A percentile compares a stretch with the other conserved stretches of the same genome.
These are phyloP conservation scores for Candida awuae DNA, from an alignment of 805 yeast species.

Conservation along the genomic window DNA sequence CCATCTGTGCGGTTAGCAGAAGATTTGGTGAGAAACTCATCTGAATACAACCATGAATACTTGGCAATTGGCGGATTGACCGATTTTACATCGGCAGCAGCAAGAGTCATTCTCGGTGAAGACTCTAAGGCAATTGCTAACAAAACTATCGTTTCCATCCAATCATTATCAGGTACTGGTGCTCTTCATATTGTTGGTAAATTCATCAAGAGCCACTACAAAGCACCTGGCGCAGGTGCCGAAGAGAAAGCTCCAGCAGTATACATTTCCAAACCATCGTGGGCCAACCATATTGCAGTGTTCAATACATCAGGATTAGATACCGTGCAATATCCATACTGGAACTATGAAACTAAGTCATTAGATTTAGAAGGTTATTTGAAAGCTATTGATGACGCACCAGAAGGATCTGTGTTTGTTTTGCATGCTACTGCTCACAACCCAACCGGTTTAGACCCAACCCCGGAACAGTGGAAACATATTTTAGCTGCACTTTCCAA, in stretches of 20 bases:
- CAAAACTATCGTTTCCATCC: conserved; percentile 51
- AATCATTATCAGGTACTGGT: conserved; percentile 82
- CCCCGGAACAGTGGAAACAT: conserved; percentile 67
- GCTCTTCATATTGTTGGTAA: conserved; percentile 85
- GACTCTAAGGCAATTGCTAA: conserved; percentile 46
- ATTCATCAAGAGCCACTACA: conserved; percentile 48
- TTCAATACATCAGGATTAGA: conserved; percentile 63
- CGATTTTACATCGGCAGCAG: conserved; percentile 60
- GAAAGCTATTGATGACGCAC: conserved; percentile 54
- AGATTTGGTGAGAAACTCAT: conserved; percentile 46
- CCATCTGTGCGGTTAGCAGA: conserved; percentile 76
- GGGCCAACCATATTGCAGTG: conserved; percentile 93
- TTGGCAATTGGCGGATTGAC: conserved; percentile 73
- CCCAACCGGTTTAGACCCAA: conserved; percentile 96
- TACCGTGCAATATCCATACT: conserved; percentile 73
- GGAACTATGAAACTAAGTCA: conserved; percentile 64
- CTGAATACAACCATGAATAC: conserved; percentile 76
- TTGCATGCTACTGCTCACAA: conserved; percentile 97
- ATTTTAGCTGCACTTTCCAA: conserved; percentile 55
- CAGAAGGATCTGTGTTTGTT: conserved; percentile 68
- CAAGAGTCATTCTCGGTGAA: conserved; percentile 62
- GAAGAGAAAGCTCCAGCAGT: conserved; percentile 33
- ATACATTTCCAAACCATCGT: conserved; percentile 84
- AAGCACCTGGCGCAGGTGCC: conserved; percentile 16
- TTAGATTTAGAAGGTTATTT: conserved; percentile 68